Evolutionary conservation across 1,284 basidiomycete species (phyloP).

Genomic region (Ustanciosporium gigantosporum): DNA sequence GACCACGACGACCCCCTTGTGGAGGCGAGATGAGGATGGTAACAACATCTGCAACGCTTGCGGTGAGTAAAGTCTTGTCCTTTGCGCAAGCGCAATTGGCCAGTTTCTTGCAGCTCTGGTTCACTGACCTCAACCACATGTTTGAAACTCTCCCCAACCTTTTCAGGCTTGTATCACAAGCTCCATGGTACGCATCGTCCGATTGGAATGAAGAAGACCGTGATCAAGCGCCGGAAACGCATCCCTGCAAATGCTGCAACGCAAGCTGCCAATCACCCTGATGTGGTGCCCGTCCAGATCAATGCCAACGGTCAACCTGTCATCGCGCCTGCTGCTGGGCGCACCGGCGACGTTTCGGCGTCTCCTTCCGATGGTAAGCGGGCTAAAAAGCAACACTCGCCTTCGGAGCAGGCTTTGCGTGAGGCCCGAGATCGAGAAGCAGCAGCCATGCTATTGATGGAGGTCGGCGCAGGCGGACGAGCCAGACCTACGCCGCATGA

Average conservation of each 20-base stretch:
- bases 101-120: too few relatives aligned
- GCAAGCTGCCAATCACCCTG: constrained; percentile 24
- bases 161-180: constrained; percentile 90
- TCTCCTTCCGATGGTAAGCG: constrained; percentile 15
- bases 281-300: constrained; percentile 33
- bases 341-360: constrained; percentile 5
- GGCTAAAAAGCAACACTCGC: constrained; percentile 13
- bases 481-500: constrained; percentile 16
- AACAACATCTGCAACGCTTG: constrained; percentile 89
- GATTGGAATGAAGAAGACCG: constrained; percentile 97
- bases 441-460: constrained; percentile 58
- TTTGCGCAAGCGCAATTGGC: constrained; percentile 1
- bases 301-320: constrained; percentile 33
- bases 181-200: constrained; percentile 94
- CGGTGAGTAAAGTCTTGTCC: constrained; percentile 10
- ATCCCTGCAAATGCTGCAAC: constrained; percentile 64
- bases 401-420: constrained; percentile 34
- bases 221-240: constrained; percentile 95
- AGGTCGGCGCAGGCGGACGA: constrained; percentile 43
- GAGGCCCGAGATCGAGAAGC: constrained; percentile 53
- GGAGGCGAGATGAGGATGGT: constrained; percentile 87
- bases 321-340: constrained; percentile 31
- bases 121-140: background rate
- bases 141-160: constrained; percentile 1
- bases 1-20: constrained; percentile 84